These are phyloP conservation scores for Claviceps humidiphila DNA, from an alignment of 2,329 filamentous ascomycete genomes.

Conservation along the genomic window DNA sequence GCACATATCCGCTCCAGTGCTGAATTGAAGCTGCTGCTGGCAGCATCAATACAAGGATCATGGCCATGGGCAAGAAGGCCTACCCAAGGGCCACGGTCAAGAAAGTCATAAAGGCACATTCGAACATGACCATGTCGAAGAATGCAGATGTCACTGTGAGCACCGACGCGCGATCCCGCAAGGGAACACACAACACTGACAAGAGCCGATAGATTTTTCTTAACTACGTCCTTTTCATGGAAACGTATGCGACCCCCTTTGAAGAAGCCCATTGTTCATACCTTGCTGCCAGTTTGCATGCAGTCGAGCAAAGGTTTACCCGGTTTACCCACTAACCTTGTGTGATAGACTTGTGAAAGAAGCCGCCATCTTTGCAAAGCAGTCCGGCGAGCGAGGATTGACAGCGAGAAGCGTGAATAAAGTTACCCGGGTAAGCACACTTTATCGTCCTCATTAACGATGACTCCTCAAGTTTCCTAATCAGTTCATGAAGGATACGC, in stretches of 20 bases:
- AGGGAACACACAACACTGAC: conserved; percentile 12
- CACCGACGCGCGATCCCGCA: conserved; percentile 9
- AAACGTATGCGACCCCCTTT: conserved; percentile 29
- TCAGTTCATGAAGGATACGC: conserved; percentile 37
- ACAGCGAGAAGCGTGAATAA: conserved; percentile 66
- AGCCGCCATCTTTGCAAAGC: conserved; percentile 62
- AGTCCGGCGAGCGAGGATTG: conserved; percentile 57
- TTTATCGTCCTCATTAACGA: conserved; percentile 14
- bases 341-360: conserved; percentile 60
- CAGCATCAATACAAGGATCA: conserved; percentile 4
- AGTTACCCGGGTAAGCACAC: conserved; percentile 50
- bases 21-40: neutral
- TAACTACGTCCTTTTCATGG: conserved; percentile 73
- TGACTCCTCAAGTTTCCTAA: conserved; percentile 1
- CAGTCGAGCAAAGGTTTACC: neutral
- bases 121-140: conserved; percentile 66
- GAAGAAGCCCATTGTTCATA: neutral
- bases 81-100: conserved; percentile 78
- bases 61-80: conserved; percentile 48
- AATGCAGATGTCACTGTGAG: conserved; percentile 73
- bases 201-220: conserved; percentile 57
- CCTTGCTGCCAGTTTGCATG: neutral
- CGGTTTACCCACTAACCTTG: neutral
- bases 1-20: neutral
- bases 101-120: conserved; percentile 82